A percentile compares a stretch with the other conserved stretches of the same genome.
Evolutionary conservation across 2,329 filamentous ascomycete species (phyloP).

Genomic region (Fusarium tjaetaba): DNA sequence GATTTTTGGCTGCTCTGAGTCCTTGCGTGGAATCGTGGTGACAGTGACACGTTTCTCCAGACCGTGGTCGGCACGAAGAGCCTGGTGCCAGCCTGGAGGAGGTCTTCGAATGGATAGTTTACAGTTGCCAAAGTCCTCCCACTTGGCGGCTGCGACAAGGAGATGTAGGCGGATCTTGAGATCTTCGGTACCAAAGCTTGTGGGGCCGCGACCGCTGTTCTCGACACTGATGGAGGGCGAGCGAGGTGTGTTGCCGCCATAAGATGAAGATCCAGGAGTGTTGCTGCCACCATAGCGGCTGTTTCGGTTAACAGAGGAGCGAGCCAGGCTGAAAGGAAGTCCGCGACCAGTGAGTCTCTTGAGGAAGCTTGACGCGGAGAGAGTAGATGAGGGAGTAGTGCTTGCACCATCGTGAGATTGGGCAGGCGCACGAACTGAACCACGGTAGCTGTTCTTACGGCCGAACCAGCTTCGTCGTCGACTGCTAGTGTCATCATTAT

Average conservation of each 20-base stretch:
- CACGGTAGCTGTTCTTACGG: slow-evolving; percentile 71
- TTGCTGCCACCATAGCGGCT: slow-evolving; percentile 68
- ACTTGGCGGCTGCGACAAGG: slow-evolving; percentile 79
- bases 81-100: slow-evolving; percentile 68
- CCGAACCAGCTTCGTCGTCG: slow-evolving; percentile 68
- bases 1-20: slow-evolving; percentile 65
- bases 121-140: slow-evolving; percentile 91
- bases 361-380: slow-evolving; percentile 83
- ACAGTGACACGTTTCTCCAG: slow-evolving; percentile 89
- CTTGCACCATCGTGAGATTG: slow-evolving; percentile 80
- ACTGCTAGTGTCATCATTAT: slow-evolving; percentile 60
- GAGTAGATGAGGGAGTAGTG: slow-evolving; percentile 65
- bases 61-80: slow-evolving; percentile 68
- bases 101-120: slow-evolving; percentile 83
- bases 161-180: slow-evolving; percentile 88
- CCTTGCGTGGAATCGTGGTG: slow-evolving; percentile 72
- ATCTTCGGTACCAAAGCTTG: slow-evolving; percentile 73
- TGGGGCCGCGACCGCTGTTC: slow-evolving; percentile 60
- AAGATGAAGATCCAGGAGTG: slow-evolving; percentile 65
- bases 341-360: slow-evolving; percentile 78
- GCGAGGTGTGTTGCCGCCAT: slow-evolving; percentile 59
- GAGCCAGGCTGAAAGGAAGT: slow-evolving; percentile 81
- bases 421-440: slow-evolving; percentile 68
- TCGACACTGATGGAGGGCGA: slow-evolving; percentile 68
- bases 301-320: slow-evolving; percentile 75